phyloP scores from a whole-genome alignment of 1,284 basidiomycete genomes.

The Cutaneotrichosporon mucoides region DNA sequence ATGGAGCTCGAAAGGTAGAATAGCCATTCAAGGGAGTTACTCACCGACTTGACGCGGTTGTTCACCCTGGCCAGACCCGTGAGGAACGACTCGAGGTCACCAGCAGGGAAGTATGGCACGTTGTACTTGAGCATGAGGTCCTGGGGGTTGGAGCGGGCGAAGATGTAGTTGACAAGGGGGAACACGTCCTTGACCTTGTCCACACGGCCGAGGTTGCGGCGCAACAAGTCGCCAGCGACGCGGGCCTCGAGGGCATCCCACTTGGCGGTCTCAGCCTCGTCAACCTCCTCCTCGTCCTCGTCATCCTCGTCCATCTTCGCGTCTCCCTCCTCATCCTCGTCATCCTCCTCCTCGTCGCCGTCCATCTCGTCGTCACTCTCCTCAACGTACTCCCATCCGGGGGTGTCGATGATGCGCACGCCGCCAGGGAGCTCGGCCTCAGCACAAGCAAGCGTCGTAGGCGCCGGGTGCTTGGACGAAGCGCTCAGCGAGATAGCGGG shows the following conservation, averaged over 20 bases:
- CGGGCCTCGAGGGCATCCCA: conserved; percentile 51
- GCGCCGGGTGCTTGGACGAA: conserved; percentile 55
- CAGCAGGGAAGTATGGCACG: conserved; percentile 74
- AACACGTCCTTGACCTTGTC: conserved; percentile 83
- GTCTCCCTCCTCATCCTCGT: conserved; percentile 32
- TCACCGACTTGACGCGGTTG: conserved; percentile 69
- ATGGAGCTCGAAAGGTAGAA: too few species aligned
- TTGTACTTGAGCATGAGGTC: conserved; percentile 87
- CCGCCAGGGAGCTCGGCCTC: conserved; percentile 57
- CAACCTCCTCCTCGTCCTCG: conserved; percentile 43
- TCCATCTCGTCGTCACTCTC: conserved; percentile 39
- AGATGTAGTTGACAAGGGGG: conserved; percentile 67
- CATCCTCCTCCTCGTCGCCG: conserved; percentile 42
- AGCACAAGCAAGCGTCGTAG: conserved; percentile 65
- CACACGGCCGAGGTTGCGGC: conserved; percentile 77
- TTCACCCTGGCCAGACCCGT: conserved; percentile 74
- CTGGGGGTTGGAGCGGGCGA: conserved; percentile 67
- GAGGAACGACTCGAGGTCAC: conserved; percentile 71
- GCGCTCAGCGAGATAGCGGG: conserved; percentile 56
- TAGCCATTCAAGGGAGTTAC: neutral
- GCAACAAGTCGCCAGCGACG: conserved; percentile 65
- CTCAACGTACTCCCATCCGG: conserved; percentile 64
- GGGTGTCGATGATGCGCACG: conserved; percentile 73
- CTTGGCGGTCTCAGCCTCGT: conserved; percentile 51
- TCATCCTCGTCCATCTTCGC: conserved; percentile 32